Percentiles rank a stretch among this genome's conserved stretches.
Evolutionary conservation across 805 yeast genomes (phyloP).

Genomic region (Barnettozyma sucrosica): DNA sequence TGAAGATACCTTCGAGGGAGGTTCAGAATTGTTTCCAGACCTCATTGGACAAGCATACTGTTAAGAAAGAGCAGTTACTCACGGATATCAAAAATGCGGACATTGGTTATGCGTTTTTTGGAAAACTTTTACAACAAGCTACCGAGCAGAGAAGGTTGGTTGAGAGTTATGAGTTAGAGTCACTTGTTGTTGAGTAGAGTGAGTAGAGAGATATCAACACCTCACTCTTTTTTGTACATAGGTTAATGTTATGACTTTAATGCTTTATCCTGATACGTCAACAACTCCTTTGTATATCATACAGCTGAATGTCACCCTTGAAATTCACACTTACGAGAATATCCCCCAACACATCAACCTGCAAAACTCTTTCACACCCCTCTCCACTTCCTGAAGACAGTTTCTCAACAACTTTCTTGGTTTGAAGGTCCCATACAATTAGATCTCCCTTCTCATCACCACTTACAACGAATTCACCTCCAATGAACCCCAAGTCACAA

Average conservation of each 20-base stretch:
- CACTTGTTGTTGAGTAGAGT: slow-evolving; percentile 3
- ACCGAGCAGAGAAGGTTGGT: slow-evolving; percentile 37
- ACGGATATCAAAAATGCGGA: slow-evolving; percentile 50
- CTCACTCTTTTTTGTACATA: background rate
- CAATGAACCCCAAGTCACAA: slow-evolving; percentile 47
- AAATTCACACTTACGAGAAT: background rate
- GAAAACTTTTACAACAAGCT: slow-evolving; percentile 40
- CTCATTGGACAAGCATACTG: slow-evolving; percentile 52
- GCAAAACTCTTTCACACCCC: background rate
- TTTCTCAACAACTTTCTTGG: background rate
- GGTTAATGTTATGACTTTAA: background rate
- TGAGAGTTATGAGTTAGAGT: slow-evolving; percentile 39
- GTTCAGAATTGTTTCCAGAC: slow-evolving; percentile 66
- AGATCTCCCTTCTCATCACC: slow-evolving; percentile 1
- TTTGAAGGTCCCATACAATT: slow-evolving; percentile 1
- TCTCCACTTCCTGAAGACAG: background rate
- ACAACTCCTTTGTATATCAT: background rate
- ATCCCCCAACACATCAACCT: slow-evolving; percentile 6
- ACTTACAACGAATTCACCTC: slow-evolving; percentile 23
- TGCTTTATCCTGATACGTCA: background rate
- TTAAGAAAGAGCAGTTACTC: slow-evolving; percentile 51
- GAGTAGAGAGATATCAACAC: background rate
- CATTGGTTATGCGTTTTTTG: slow-evolving; percentile 49
- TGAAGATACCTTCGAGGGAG: slow-evolving; percentile 77
- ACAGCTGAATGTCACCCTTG: slow-evolving; percentile 5